phyloP scores from a whole-genome alignment of 352 stramenopile genomes.

The Phytophthora parvispora region DNA sequence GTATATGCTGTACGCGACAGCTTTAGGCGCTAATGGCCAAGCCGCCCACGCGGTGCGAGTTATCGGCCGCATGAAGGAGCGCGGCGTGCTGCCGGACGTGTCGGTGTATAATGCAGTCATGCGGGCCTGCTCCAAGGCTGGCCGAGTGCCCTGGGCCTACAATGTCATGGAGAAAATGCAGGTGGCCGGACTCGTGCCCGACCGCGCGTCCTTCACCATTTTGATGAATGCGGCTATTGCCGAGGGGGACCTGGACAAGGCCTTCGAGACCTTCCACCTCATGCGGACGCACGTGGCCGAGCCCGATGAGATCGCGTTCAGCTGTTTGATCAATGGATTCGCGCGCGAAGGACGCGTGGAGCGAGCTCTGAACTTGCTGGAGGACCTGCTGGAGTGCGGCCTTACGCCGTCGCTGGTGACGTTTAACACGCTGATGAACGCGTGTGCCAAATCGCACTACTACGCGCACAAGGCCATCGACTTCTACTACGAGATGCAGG shows the following conservation, averaged over 20 bases:
- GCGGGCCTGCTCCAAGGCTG: conserved; percentile 80
- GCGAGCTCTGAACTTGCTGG: conserved; percentile 76
- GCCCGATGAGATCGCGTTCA: conserved; percentile 79
- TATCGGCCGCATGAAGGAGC: conserved; percentile 86
- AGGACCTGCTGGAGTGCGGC: conserved; percentile 78
- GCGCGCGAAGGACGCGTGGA: conserved; percentile 82
- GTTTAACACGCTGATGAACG: conserved; percentile 85
- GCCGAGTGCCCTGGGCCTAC: conserved; percentile 77
- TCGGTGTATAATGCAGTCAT: conserved; percentile 86
- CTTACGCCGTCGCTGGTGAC: conserved; percentile 79
- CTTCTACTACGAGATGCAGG: conserved; percentile 91
- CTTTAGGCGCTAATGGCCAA: conserved; percentile 56
- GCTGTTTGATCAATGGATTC: conserved; percentile 78
- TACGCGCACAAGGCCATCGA: conserved; percentile 88
- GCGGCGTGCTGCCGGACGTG: conserved; percentile 63
- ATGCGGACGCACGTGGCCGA: conserved; percentile 83
- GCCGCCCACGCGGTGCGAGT: conserved; percentile 71
- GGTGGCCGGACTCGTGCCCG: conserved; percentile 70
- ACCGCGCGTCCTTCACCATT: conserved; percentile 81
- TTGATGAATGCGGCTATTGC: conserved; percentile 84
- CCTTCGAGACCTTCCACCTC: conserved; percentile 88
- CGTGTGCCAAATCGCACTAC: conserved; percentile 87
- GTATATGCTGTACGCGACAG: conserved; percentile 86
- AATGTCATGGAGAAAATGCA: conserved; percentile 92
- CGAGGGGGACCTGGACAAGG: conserved; percentile 78